Base-by-base conservation (phyloP, 768 basidiomycete genomes). In the Hortiboletus campestris region DNA sequence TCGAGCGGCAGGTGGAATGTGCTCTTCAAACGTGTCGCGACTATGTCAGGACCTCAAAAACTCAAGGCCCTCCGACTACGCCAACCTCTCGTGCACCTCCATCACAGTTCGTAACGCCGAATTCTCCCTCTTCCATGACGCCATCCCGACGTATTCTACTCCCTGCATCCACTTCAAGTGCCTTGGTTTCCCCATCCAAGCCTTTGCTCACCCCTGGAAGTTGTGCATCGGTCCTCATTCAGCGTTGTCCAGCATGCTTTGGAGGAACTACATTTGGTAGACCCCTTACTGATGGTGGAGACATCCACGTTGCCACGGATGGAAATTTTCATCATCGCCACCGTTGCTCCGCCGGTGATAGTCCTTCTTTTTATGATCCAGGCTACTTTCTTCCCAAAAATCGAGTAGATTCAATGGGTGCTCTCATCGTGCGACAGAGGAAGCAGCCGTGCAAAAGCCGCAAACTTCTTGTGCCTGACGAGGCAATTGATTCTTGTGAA, bases 321-420 rank as follows among this genome's bases (percentile, higher is more conserved):
- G 74, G 74, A 0, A 76, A 75, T 38, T 77, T 78, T 55, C 71
- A 74, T 45, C 74, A 78, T 51, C 58, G 67, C 0, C 76, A 80
- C 49, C 46, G 64, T 2, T n/a, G 45, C 1, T 46, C 55, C 4
- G 70, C 67, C 0, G 74, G 73, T 5, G 66, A 76, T 42, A 64
- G 70, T 28, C 69, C 72, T 0, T 22, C 46, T 6, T 74, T 73
- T 25, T 71, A 76, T 28, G 58, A 72, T 0, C 69, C 73, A 0
- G 39, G 54, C 4, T 72, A 71, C 41, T 63, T 35, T 13, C 34
- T 35, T 13, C 12, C 34, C 13, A 35, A 35, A 32, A 10, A 12
- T 10, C 32, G 9, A 12, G 32, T 32, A 10, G 32, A 32, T 32
- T 10, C 9, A 32, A 32, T 32, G 7, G 10, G 32, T 10, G 9